phyloP scores from a whole-genome alignment of 305 asterid species.

The Solanum aculeatissimum region DNA sequence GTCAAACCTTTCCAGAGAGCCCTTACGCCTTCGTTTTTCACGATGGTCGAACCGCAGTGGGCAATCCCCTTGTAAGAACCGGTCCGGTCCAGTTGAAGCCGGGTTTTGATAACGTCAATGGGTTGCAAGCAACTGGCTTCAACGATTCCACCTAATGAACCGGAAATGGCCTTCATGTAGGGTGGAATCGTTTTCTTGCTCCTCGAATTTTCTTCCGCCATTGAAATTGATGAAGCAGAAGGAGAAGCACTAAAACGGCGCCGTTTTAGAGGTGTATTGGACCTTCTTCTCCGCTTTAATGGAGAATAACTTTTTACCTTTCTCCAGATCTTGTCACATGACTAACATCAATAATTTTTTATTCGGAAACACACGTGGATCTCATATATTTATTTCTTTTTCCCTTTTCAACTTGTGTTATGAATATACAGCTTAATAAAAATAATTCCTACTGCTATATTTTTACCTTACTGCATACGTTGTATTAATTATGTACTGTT shows the following conservation, averaged over 20 bases:
- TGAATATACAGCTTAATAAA: too few species aligned
- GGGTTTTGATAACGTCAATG: slow-evolving; percentile 88
- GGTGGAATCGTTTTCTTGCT: slow-evolving; percentile 46
- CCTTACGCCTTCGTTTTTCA: slow-evolving; percentile 54
- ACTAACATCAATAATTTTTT: not conserved
- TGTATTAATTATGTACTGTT: too few species aligned
- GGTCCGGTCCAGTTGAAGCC: slow-evolving; percentile 87
- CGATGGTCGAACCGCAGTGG: slow-evolving; percentile 79
- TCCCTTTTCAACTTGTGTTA: too few species aligned
- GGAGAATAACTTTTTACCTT: not conserved
- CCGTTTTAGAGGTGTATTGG: not conserved
- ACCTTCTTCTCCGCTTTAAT: not conserved
- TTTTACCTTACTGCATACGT: too few species aligned
- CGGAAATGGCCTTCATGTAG: slow-evolving; percentile 83
- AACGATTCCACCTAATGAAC: slow-evolving; percentile 88
- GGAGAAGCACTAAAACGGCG: not conserved
- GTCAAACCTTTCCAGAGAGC: slow-evolving; percentile 98
- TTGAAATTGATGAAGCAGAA: not conserved
- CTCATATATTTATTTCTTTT: not conserved
- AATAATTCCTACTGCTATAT: too few species aligned
- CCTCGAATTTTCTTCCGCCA: slow-evolving; percentile 37
- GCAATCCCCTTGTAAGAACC: slow-evolving; percentile 69
- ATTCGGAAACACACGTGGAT: not conserved
- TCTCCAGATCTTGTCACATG: not conserved
- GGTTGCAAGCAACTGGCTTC: slow-evolving; percentile 94